Evolutionary conservation across 2,329 filamentous ascomycete genomes (phyloP).

Genomic region (Exophiala viscosa): DNA sequence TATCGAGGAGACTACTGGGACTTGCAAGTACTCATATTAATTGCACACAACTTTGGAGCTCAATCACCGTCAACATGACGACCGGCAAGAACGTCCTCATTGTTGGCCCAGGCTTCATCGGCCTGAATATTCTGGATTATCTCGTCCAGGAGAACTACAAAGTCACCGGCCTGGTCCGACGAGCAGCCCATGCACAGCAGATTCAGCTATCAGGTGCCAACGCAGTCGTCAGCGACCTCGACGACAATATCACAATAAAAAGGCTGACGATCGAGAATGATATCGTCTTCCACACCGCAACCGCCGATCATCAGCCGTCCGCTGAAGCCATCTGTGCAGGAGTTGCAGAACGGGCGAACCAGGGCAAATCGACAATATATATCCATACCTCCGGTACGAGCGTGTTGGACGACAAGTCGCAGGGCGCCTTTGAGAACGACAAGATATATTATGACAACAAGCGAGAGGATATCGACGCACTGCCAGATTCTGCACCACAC

Average conservation of each 20-base stretch:
- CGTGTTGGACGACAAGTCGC: slow-evolving; percentile 39
- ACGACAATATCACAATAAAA: slow-evolving; percentile 40
- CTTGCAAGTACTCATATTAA: no score
- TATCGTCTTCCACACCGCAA: slow-evolving; percentile 49
- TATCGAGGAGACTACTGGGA: no score
- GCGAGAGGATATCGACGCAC: slow-evolving; percentile 39
- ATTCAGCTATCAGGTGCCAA: slow-evolving; percentile 35
- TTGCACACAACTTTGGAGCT: no score
- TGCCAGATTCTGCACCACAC: slow-evolving; percentile 44
- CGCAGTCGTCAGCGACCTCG: slow-evolving; percentile 40
- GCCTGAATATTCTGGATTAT: slow-evolving; percentile 45
- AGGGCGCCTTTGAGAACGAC: slow-evolving; percentile 35
- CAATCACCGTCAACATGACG: no score
- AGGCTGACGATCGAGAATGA: slow-evolving; percentile 39
- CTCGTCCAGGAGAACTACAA: slow-evolving; percentile 42
- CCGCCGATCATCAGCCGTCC: slow-evolving; percentile 47
- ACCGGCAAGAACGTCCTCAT: slow-evolving; percentile 23
- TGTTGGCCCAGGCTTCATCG: slow-evolving; percentile 33
- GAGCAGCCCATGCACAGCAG: slow-evolving; percentile 16
- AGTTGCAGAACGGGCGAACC: slow-evolving; percentile 37
- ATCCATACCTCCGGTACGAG: slow-evolving; percentile 49
- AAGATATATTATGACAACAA: slow-evolving; percentile 44
- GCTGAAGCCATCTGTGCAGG: slow-evolving; percentile 46
- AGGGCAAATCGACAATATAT: slow-evolving; percentile 42
- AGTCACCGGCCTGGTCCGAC: slow-evolving; percentile 36